These are phyloP conservation scores for Galerina sulciceps DNA, from an alignment of 768 basidiomycete genomes.

Conservation along the genomic window DNA sequence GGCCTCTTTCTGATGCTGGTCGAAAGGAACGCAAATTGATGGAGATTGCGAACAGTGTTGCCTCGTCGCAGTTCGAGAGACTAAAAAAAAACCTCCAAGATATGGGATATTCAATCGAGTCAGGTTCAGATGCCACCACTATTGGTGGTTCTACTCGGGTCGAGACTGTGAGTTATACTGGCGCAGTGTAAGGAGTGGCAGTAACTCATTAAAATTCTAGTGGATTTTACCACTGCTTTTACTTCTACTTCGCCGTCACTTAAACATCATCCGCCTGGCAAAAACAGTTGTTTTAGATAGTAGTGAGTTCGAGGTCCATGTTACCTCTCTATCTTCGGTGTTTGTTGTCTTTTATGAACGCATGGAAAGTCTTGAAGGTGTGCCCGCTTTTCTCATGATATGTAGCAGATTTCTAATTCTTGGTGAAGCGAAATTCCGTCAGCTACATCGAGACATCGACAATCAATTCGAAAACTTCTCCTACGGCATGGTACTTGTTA, in stretches of 20 bases:
- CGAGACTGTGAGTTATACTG: constrained; percentile 5
- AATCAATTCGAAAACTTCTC: constrained; percentile 5
- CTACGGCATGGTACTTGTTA: constrained; percentile 5
- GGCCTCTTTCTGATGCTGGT: not conserved
- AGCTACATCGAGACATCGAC: constrained; percentile 4
- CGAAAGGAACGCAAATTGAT: constrained; percentile 1
- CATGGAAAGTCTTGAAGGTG: constrained; percentile 7
- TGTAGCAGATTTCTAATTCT: not conserved
- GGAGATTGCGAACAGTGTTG: not conserved
- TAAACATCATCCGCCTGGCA: not conserved
- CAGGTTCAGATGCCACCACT: not conserved
- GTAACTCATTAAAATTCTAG: not conserved
- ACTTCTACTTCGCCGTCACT: constrained; percentile 1
- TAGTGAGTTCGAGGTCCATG: not conserved
- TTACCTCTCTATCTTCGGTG: not conserved
- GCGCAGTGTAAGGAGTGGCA: not conserved
- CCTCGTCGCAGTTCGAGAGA: not conserved
- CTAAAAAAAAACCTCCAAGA: constrained; percentile 7
- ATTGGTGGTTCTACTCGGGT: constrained; percentile 5
- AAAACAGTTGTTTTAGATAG: not conserved
- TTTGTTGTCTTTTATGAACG: not conserved
- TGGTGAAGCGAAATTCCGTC: constrained; percentile 2
- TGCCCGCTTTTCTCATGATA: not conserved
- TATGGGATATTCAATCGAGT: constrained; percentile 3
- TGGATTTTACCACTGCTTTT: constrained; percentile 8